Evolutionary conservation across 2,329 filamentous ascomycete genomes (phyloP).

Genomic region (Waltergamsia citrina): DNA sequence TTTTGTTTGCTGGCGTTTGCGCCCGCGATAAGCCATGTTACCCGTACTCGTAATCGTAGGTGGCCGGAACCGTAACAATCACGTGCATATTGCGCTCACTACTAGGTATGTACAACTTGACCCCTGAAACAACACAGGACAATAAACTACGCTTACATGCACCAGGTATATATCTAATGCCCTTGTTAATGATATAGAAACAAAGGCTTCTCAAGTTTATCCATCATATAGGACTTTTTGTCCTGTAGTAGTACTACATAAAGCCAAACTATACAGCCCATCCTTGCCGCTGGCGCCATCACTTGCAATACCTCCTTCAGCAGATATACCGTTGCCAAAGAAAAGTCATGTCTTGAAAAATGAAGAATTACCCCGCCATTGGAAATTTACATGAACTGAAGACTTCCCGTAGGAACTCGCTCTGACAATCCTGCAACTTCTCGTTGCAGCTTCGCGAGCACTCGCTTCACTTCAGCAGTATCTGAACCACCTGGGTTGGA

Average conservation of each 20-base stretch:
- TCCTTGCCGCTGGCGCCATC: slow-evolving; percentile 1
- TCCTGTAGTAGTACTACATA: background rate
- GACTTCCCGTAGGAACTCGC: slow-evolving; percentile 27
- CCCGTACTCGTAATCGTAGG: too few species aligned
- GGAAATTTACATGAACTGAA: slow-evolving; percentile 25
- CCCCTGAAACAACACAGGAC: too few species aligned
- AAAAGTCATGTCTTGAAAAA: background rate
- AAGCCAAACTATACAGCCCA: slow-evolving; percentile 1
- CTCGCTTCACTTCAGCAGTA: slow-evolving; percentile 30
- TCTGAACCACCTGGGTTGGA: slow-evolving; percentile 35
- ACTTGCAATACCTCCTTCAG: slow-evolving; percentile 1
- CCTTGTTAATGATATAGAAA: too few species aligned
- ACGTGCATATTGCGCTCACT: too few species aligned
- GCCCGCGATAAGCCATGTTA: too few species aligned
- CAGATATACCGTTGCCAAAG: background rate
- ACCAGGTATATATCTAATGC: too few species aligned
- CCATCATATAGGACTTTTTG: too few species aligned
- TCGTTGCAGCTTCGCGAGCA: slow-evolving; percentile 30
- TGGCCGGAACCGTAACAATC: too few species aligned
- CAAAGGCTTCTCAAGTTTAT: too few species aligned
- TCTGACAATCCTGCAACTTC: slow-evolving; percentile 34
- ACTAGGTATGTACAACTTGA: too few species aligned
- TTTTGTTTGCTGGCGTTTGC: too few species aligned
- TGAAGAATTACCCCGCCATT: background rate
- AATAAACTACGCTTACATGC: too few species aligned